phyloP scores from a whole-genome alignment of 208 protist species.

The Leptomonas seymouri region DNA sequence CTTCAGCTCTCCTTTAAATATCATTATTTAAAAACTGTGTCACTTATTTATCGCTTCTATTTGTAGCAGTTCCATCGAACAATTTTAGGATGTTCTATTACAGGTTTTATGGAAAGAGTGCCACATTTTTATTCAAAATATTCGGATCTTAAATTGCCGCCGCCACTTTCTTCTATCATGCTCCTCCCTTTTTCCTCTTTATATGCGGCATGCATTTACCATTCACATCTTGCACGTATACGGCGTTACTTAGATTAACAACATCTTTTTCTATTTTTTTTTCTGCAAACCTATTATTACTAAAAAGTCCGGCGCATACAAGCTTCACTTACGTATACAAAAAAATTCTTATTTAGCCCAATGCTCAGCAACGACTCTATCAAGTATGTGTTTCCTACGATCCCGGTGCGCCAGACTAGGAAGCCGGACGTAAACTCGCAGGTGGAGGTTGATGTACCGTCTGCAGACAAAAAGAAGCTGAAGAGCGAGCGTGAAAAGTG shows the following conservation, averaged over 20 bases:
- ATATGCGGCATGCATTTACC: neutral
- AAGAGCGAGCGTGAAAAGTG: constrained; percentile 37
- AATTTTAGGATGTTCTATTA: too few species aligned
- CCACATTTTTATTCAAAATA: neutral
- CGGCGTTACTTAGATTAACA: neutral
- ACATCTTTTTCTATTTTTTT: neutral
- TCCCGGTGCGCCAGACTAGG: constrained; percentile 20
- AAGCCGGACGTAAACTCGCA: constrained; percentile 38
- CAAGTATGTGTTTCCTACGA: constrained; percentile 26
- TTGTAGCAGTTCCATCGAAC: too few species aligned
- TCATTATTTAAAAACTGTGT: too few species aligned
- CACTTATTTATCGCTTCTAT: too few species aligned
- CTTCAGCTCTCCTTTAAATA: too few species aligned
- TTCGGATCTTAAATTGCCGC: too few species aligned
- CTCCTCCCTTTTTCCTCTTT: constrained; percentile 8
- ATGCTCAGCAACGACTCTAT: constrained; percentile 22
- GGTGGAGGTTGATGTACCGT: constrained; percentile 36
- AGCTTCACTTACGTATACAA: neutral
- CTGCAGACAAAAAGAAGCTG: constrained; percentile 42
- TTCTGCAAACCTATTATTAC: neutral
- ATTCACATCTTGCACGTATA: neutral
- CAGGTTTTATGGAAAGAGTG: too few species aligned
- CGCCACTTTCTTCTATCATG: constrained; percentile 4
- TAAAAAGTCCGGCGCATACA: neutral
- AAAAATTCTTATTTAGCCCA: too few species aligned